These are phyloP conservation scores for Shiraia sp. DNA, from an alignment of 2,329 filamentous ascomycete species.

Conservation along the genomic window DNA sequence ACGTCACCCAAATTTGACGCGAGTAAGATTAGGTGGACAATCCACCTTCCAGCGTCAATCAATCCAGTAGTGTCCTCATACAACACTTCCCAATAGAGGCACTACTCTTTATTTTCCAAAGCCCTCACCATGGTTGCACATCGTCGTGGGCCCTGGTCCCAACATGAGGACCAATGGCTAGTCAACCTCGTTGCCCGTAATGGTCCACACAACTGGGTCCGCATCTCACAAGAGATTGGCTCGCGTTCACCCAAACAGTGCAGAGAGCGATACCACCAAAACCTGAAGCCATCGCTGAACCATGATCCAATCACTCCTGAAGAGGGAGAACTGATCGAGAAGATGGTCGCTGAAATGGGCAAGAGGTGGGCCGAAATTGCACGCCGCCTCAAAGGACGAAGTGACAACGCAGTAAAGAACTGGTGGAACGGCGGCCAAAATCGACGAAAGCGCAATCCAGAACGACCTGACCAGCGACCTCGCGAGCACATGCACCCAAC, in stretches of 20 bases:
- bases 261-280: conserved; percentile 91
- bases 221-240: conserved; percentile 74
- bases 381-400: conserved; percentile 76
- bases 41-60: no score
- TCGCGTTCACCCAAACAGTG: conserved; percentile 92
- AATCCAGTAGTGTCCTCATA: not conserved
- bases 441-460: conserved; percentile 59
- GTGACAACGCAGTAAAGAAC: conserved; percentile 96
- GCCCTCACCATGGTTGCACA: conserved; percentile 54
- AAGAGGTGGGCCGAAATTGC: conserved; percentile 95
- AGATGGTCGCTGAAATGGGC: conserved; percentile 75
- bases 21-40: no score
- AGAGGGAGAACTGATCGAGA: conserved; percentile 73
- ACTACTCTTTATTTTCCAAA: conserved; percentile 3
- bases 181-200: conserved; percentile 71
- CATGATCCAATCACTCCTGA: conserved; percentile 80
- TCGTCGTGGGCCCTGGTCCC: conserved; percentile 82
- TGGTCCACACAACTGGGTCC: conserved; percentile 86
- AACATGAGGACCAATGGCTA: conserved; percentile 72
- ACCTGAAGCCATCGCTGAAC: conserved; percentile 81
- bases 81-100: conserved; percentile 2
- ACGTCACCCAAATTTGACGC: no score
- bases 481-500: conserved; percentile 38
- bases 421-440: conserved; percentile 98
- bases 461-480: conserved; percentile 31